Evolutionary conservation across 169 alveolate genomes (phyloP).

Genomic region (Theileria orientalis): DNA sequence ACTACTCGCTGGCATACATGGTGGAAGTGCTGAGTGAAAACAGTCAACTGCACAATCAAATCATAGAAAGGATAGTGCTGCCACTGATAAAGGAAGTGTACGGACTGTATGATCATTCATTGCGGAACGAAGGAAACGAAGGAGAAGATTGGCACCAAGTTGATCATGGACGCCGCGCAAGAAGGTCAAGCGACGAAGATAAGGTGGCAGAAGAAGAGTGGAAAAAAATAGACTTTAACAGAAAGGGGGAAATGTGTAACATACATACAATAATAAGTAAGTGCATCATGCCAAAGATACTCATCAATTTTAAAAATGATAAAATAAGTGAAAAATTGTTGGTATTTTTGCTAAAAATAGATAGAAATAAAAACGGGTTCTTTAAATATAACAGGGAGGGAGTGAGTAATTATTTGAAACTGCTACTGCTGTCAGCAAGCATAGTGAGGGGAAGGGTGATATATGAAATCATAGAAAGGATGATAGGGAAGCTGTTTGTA

Average conservation of each 20-base stretch:
- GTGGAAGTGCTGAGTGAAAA: slow-evolving; percentile 43
- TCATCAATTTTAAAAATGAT: not conserved
- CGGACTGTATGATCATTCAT: too few relatives aligned
- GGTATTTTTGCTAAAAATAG: not conserved
- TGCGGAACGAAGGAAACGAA: too few relatives aligned
- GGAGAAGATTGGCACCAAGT: not conserved
- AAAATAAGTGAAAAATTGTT: not conserved
- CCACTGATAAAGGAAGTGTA: slow-evolving; percentile 25
- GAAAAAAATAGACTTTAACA: too few relatives aligned
- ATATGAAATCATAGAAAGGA: not conserved
- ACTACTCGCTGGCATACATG: slow-evolving; percentile 40
- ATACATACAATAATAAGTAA: not conserved
- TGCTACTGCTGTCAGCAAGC: not conserved
- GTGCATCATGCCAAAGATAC: slow-evolving; percentile 4
- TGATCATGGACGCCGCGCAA: not conserved
- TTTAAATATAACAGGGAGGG: too few relatives aligned
- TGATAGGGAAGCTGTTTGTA: not conserved
- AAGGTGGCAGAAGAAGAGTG: too few relatives aligned
- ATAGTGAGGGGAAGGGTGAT: not conserved
- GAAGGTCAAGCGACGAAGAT: too few relatives aligned
- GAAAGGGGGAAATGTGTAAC: too few relatives aligned
- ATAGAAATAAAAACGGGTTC: too few relatives aligned
- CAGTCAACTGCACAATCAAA: not conserved
- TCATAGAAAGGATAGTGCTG: slow-evolving; percentile 26
- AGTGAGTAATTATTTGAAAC: not conserved